Base-by-base conservation (phyloP, 345 rosid genomes). In the Ailanthus altissimus region DNA sequence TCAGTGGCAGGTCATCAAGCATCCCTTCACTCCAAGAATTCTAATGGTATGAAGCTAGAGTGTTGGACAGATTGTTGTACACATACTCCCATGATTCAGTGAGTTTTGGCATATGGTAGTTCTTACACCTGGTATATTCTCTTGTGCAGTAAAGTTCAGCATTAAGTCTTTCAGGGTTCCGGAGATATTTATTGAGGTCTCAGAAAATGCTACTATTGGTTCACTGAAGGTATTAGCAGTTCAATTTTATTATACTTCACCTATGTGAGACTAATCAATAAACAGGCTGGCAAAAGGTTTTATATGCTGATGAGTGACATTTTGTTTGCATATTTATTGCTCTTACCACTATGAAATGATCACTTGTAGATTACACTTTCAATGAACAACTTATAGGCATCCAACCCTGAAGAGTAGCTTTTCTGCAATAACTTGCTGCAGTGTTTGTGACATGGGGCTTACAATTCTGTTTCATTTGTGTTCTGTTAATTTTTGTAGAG, bases 131-230 rank as follows among this genome's bases (percentile, higher is more conserved):
- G 56, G 51, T 51, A 51, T 76, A 47, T 79, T 81, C 75, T 81
- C 62, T 80, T 80, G 43, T 78, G 65, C 99, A 97, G 99, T 97
- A 66, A 94, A 92, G 85, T 85, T 97, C 67, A 89, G 92, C 89
- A 94, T 97, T 26, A 92, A 92, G 83, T 94, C 98, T 65, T 84
- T 97, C 80, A 91, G 79, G 83, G 83, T 97, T 67, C 99, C 99
- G 0, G 98, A 97, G 88, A 94, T 94, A 77, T 84, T 85, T 32
- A 78, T 97, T 73, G 97, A 94, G 85, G 92, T 94, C 71, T 94
- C 99, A 40, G 92, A 94, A 84, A 90, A 85, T 54, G 88, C 91
- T 43, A 94, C 98, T 16, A 86, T 94, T 72, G 94, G 94, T 74
- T 94, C 95, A 9, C 82, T 97, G 71, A 94, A 97, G 98, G 99